These are phyloP conservation scores for Fusarium sp. DNA, from an alignment of 2,329 filamentous ascomycete genomes.

Conservation along the genomic window DNA sequence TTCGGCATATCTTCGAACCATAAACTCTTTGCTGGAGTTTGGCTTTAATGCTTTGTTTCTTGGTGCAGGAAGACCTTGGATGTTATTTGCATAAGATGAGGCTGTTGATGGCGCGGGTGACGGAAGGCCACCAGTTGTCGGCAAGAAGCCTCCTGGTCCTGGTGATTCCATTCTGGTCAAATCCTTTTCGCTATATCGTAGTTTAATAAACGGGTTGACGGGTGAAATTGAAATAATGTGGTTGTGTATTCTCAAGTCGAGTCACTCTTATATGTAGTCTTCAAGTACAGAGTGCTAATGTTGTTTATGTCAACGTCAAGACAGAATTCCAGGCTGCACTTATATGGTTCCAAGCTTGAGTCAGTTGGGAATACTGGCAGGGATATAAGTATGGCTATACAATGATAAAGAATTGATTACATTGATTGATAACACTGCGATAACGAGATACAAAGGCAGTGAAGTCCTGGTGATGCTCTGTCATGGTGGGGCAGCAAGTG, in stretches of 20 bases:
- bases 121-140: constrained; percentile 55
- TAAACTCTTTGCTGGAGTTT: constrained; percentile 70
- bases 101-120: constrained; percentile 65
- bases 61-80: constrained; percentile 64
- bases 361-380: not conserved
- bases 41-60: constrained; percentile 63
- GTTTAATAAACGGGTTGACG: no score
- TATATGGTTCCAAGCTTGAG: not conserved
- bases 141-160: constrained; percentile 65
- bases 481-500: constrained; percentile 32
- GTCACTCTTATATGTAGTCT: not conserved
- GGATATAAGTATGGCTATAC: not conserved
- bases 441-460: constrained; percentile 22
- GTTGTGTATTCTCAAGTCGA: not conserved
- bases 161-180: constrained; percentile 8
- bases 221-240: not conserved
- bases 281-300: not conserved
- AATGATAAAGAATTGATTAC: constrained; percentile 6
- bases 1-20: constrained; percentile 68
- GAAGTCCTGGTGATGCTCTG: constrained; percentile 14
- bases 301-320: not conserved
- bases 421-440: constrained; percentile 6
- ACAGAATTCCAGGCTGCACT: not conserved
- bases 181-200: not conserved
- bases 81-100: constrained; percentile 54